Evolutionary conservation across 2,329 filamentous ascomycete species (phyloP), one percentile per base, ranked within the genome.

Genomic region (Ploettnerulaceae sp.): DNA sequence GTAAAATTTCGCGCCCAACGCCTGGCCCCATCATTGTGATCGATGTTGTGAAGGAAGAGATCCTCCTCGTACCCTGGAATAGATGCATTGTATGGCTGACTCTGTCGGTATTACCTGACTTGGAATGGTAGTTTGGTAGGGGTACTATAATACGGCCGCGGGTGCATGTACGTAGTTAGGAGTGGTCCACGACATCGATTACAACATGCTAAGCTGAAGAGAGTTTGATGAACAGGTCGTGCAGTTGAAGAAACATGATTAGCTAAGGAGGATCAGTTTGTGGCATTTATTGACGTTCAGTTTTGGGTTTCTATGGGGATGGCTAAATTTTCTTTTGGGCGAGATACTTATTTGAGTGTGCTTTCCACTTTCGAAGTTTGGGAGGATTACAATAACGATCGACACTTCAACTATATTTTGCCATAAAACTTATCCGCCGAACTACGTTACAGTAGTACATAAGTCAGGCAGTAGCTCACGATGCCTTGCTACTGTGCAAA

Each of bases 401-500:
- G 31, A 40, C 46, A 35, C 39, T 38, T 40, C 22, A 33, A 25
- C 21, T 31, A 12, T 18, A 21, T 17, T 18, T 21, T 15, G n/a
- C 24, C 20, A 24, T 9, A 17, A 42, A 34, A 14, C 21, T 26
- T 20, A 25, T 26, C 26, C 40, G n/a, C 18, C 18, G 34, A 24
- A 35, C 28, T 26, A 41, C 33, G 28, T 31, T 39, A 35, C 32
- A 40, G 9, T 36, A 25, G n/a, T 8, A 47, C 36, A 14, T 36
- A 45, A 33, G 3, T 33, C n/a, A 12, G 34, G 20, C 14, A 18
- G 28, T 35, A n/a, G 25, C 7, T 36, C 47, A 61, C 52, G 31
- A 64, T 64, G 60, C 49, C 53, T 56, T 67, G 61, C 55, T 67
- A 67, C 40, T 68, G 65, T 48, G 62, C 66, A 39, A 68, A 67